phyloP scores from a whole-genome alignment of 306 rosid genomes.

The Vigna unguiculata region DNA sequence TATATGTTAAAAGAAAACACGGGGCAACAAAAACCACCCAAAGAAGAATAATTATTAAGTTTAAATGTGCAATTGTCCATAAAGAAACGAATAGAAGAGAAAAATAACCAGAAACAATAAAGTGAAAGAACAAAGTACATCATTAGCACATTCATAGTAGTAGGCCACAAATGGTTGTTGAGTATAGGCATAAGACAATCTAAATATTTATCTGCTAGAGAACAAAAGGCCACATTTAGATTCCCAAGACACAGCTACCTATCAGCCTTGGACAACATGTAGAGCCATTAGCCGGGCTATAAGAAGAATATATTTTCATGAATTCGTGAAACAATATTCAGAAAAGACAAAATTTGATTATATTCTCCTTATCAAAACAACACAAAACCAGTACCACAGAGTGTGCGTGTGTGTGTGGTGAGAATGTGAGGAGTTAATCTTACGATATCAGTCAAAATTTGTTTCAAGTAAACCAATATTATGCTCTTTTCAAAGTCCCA shows the following conservation, averaged over 20 bases:
- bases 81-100: constrained; percentile 5
- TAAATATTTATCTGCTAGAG: neutral
- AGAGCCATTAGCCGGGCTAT: constrained; percentile 1
- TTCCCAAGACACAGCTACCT: neutral
- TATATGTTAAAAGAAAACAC: neutral
- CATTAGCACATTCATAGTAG: constrained; percentile 3
- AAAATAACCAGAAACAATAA: neutral
- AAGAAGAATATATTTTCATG: neutral
- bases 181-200: constrained; percentile 19
- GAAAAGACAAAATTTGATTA: neutral
- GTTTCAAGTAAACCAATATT: neutral
- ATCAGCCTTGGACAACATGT: constrained; percentile 7
- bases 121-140: constrained; percentile 15
- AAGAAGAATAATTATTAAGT: neutral
- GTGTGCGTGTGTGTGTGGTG: neutral
- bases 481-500: neutral
- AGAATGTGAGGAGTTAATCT: neutral
- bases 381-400: neutral
- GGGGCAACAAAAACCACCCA: constrained; percentile 17
- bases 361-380: neutral
- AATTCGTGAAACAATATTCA: neutral
- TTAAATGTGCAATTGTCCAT: neutral
- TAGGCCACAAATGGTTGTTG: neutral
- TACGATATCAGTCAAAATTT: neutral
- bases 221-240: neutral